Conservation (phyloP, 2,329 filamentous ascomycete genomes). For the Fusarium bulbicola region DNA sequence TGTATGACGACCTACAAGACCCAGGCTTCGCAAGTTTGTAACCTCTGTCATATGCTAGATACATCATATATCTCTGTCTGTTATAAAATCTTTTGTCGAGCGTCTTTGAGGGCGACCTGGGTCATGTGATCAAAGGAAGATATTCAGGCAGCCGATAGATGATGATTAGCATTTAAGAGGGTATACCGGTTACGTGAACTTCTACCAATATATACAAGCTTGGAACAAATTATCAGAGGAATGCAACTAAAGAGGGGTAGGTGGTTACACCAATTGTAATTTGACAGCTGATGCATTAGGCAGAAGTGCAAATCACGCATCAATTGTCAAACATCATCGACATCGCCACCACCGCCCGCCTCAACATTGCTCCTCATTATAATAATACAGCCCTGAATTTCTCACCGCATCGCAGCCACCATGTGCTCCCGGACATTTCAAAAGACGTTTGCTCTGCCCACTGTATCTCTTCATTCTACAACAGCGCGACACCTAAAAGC, state of each 20-base stretch:
- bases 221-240: fast-evolving
- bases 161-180: fast-evolving
- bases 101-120: too few species aligned
- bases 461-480: background rate
- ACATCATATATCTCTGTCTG: too few species aligned
- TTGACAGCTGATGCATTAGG: background rate
- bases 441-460: fast-evolving
- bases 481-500: background rate
- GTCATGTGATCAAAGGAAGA: fast-evolving
- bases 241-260: background rate
- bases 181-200: background rate
- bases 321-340: background rate
- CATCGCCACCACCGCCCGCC: background rate
- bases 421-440: background rate
- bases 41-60: background rate
- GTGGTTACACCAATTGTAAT: background rate
- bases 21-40: too few species aligned
- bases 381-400: background rate
- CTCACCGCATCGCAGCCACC: background rate
- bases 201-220: background rate
- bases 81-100: fast-evolving
- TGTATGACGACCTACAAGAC: fast-evolving
- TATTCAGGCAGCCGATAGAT: background rate
- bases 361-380: fast-evolving
- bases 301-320: background rate